Conservation (phyloP, 129 eudicot genomes). For the Artemisia tridentata region DNA sequence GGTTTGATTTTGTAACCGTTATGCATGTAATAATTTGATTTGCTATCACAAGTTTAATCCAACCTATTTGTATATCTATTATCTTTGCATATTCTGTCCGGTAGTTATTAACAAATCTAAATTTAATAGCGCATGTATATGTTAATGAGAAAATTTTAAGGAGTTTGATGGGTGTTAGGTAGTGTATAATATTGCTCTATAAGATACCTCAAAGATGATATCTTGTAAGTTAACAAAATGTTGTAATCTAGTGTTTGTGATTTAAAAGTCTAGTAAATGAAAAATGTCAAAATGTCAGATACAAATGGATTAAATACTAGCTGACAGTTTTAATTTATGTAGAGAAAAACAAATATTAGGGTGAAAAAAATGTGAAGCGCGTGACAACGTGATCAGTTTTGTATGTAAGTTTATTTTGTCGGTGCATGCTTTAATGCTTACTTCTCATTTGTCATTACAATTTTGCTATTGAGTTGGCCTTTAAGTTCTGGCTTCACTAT, state of each 20-base stretch:
- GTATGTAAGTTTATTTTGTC: conserved; percentile 6
- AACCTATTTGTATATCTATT: neutral
- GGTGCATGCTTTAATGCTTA: conserved; percentile 14
- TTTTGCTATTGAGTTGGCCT: conserved; percentile 1
- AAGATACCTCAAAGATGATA: conserved; percentile 3
- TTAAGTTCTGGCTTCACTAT: conserved; percentile 11
- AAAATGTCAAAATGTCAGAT: conserved; percentile 23
- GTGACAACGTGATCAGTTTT: conserved; percentile 9
- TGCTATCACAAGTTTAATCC: neutral
- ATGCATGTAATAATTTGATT: neutral
- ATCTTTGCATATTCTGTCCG: too few species aligned
- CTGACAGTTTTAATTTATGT: conserved; percentile 12
- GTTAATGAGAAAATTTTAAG: neutral
- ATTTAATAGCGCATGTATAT: neutral
- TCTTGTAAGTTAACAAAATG: neutral
- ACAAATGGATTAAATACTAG: conserved; percentile 9
- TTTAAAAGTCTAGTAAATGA: conserved; percentile 13
- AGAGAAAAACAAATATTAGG: conserved; percentile 6
- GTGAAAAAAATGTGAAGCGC: conserved; percentile 2
- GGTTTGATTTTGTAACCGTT: neutral
- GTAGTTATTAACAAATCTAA: neutral
- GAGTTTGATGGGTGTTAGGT: neutral
- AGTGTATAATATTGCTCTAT: neutral
- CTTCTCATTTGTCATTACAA: neutral
- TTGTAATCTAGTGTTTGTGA: conserved; percentile 5